Evolutionary conservation across 2,329 filamentous ascomycete genomes (phyloP).

Genomic region (Aspergillus pseudoglaucus): DNA sequence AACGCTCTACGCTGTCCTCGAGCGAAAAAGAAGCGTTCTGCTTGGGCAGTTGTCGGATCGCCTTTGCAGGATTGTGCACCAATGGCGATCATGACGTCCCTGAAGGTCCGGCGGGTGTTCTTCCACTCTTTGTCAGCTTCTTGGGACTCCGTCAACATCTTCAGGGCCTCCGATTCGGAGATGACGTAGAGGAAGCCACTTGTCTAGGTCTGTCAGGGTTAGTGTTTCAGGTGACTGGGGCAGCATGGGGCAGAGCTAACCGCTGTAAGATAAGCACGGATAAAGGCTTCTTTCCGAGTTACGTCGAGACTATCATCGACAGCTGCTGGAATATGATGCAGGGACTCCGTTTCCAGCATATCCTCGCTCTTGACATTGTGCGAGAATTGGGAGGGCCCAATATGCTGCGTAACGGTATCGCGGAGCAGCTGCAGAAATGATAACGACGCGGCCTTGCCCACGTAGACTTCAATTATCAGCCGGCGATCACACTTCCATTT

Average conservation of each 20-base stretch:
- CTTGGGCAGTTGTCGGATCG: slow-evolving; percentile 22
- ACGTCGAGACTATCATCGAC: slow-evolving; percentile 25
- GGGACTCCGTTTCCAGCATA: slow-evolving; percentile 47
- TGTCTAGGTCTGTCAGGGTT: slow-evolving; percentile 20
- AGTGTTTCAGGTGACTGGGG: no score
- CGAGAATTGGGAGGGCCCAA: slow-evolving; percentile 51
- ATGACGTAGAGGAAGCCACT: slow-evolving; percentile 35
- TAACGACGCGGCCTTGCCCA: slow-evolving; percentile 34
- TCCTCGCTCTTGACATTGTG: slow-evolving; percentile 46
- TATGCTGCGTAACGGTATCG: slow-evolving; percentile 42
- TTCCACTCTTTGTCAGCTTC: slow-evolving; percentile 11
- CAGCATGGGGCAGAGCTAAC: slow-evolving; percentile 8
- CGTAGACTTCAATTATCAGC: slow-evolving; percentile 16
- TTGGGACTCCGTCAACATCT: slow-evolving; percentile 12
- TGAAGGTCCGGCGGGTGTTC: slow-evolving; percentile 24
- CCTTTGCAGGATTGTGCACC: slow-evolving; percentile 44
- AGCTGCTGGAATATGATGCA: slow-evolving; percentile 26
- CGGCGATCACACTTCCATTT: no score
- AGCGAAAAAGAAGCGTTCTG: slow-evolving; percentile 39
- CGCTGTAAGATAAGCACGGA: slow-evolving; percentile 25
- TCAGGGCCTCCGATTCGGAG: slow-evolving; percentile 22
- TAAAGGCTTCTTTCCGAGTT: slow-evolving; percentile 26
- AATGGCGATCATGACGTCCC: slow-evolving; percentile 47
- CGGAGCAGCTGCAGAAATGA: slow-evolving; percentile 52
- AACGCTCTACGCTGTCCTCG: slow-evolving; percentile 46